These are phyloP conservation scores for Dendrobium officinale DNA, from an alignment of 106 monocot genomes.

Conservation along the genomic window DNA sequence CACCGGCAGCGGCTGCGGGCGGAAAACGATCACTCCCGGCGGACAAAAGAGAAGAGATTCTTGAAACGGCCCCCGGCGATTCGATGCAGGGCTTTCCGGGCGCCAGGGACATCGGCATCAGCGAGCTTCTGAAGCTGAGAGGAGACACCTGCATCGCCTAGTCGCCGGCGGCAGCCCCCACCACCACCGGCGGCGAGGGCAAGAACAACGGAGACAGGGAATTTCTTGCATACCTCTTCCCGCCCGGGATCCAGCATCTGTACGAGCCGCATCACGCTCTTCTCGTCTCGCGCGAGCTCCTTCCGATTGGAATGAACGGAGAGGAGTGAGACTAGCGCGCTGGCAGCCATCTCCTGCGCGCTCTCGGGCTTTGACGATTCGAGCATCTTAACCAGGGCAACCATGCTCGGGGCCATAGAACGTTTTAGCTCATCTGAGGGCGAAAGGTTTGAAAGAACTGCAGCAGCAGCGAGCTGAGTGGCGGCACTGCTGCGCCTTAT, in stretches of 20 bases:
- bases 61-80: constrained; percentile 55
- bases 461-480: constrained; percentile 32
- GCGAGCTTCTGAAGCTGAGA: constrained; percentile 62
- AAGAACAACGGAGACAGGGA: constrained; percentile 36
- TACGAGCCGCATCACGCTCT: constrained; percentile 67
- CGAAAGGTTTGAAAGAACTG: constrained; percentile 35
- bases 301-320: constrained; percentile 39
- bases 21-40: constrained; percentile 28
- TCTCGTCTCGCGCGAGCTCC: constrained; percentile 51
- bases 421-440: constrained; percentile 50
- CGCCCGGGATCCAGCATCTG: constrained; percentile 58
- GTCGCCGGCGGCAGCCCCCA: constrained; percentile 39
- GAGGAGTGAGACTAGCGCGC: constrained; percentile 38
- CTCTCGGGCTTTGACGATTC: constrained; percentile 50
- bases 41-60: constrained; percentile 46
- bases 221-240: constrained; percentile 45
- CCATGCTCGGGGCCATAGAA: constrained; percentile 50
- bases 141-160: constrained; percentile 49
- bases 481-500: constrained; percentile 24
- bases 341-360: constrained; percentile 53
- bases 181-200: constrained; percentile 35
- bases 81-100: constrained; percentile 72
- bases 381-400: constrained; percentile 52
- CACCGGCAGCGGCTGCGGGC: not conserved
- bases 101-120: constrained; percentile 56